Evolutionary conservation across 768 basidiomycete genomes (phyloP), one percentile per base, ranked within the genome.

Genomic region (Boletus rubescentipes): DNA sequence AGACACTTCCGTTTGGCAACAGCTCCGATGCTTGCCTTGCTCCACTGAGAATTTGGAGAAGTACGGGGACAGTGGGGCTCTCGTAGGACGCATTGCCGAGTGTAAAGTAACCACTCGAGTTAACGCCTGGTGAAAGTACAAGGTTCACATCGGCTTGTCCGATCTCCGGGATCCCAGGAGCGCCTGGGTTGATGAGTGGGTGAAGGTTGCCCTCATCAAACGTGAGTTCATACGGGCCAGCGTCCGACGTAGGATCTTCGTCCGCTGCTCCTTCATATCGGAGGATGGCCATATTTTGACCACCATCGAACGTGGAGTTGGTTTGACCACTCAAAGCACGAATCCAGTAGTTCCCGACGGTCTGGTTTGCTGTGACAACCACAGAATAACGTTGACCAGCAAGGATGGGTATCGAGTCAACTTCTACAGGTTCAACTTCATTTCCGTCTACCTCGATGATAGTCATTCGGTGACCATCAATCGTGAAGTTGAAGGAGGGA

Each of bases 321-420:
- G 46, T 14, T 31, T 77, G 3, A 43, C 29, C 18, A 16, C 14
- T 36, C 69, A 37, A 66, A 0, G 79, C 73, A 20, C 78, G 75
- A 30, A 81, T 72, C 79, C 79, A 85, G 64, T 84, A 84, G 62
- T 82, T 84, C 8, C 65, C 70, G 23, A 77, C 60, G 0, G 71
- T 59, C 46, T 80, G 72, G 55, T 79, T 68, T 15, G 79, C 77
- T n/a, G 60, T 70, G 15, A 80, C 58, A 9, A 81, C 68, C 12
- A 54, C 47, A 2, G 53, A 54, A 11, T 49, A 54, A 26, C 53
- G 53, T 18, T 54, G 53, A 26, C 41, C 53, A 26, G 30, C 18
- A 11, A 43, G 41, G 9, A 54, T 23, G 21, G 35, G 41, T 36
- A 54, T 21, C 0, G 29, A 49, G 18, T 54, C 53, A 1, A 48